Percentiles rank a stretch among this genome's conserved stretches.
phyloP scores from a whole-genome alignment of 2,329 filamentous ascomycete species.

The Epichloe sp. region DNA sequence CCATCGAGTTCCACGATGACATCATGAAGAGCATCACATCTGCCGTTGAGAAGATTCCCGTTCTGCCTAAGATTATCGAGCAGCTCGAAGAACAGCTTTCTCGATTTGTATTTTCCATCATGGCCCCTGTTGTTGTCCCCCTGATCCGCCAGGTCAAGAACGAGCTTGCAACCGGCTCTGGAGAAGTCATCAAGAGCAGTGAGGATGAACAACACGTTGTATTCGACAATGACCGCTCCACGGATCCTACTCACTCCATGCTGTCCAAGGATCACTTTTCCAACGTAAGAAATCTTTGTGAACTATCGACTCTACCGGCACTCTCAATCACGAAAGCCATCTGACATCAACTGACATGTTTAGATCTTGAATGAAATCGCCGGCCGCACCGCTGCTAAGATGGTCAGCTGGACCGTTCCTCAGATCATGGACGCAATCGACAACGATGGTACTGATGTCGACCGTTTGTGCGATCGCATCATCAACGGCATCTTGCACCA shows the following conservation, averaged over 20 bases:
- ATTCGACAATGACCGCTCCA: constrained; percentile 63
- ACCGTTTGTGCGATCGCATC: constrained; percentile 61
- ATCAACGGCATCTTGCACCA: constrained; percentile 78
- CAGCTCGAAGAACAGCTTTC: constrained; percentile 79
- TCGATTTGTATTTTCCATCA: constrained; percentile 79
- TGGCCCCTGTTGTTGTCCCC: constrained; percentile 78
- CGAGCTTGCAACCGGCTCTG: constrained; percentile 74
- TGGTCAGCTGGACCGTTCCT: constrained; percentile 76
- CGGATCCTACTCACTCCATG: constrained; percentile 90
- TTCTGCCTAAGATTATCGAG: constrained; percentile 74
- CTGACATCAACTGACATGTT: not conserved
- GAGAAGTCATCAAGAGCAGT: constrained; percentile 77
- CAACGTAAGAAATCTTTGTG: constrained; percentile 39
- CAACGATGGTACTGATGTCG: constrained; percentile 55
- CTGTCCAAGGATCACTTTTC: constrained; percentile 92
- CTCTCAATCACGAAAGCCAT: no score
- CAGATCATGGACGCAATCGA: constrained; percentile 85
- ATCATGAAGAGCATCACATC: constrained; percentile 67
- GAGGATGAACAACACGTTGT: constrained; percentile 75
- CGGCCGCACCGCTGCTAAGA: constrained; percentile 65
- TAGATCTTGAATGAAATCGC: constrained; percentile 78
- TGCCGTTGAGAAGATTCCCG: constrained; percentile 72
- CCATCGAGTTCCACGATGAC: constrained; percentile 83
- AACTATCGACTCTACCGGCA: not conserved
- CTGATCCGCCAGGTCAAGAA: constrained; percentile 77